Base-by-base conservation (phyloP, 2,329 filamentous ascomycete genomes). In the Trichoderma cornu-damae region DNA sequence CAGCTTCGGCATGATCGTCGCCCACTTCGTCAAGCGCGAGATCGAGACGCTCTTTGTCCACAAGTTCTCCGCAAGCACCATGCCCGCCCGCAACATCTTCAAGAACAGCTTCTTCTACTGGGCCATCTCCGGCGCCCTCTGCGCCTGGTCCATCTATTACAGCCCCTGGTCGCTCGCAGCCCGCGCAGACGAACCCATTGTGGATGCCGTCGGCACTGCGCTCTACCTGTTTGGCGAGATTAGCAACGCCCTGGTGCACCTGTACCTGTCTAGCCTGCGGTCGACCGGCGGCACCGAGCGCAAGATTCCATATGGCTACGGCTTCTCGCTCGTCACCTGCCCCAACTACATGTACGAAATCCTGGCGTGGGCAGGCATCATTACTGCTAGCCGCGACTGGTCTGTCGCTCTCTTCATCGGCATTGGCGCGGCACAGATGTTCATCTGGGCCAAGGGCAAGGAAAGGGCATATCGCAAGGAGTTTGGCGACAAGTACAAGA, bases 321-420 rank as follows among this genome's bases (percentile, higher is more conserved):
- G 92, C 28, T 97, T 96, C 73, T 79, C 77, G 62, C 75, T 89
- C 34, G 93, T 99, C 52, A 99, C 94, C 11, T 96, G 92, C 76
- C 94, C 94, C 40, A 99, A 99, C 77, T 99, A 99, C 78, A 84
- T 96, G 77, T 97, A 95, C 65, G 94, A 99, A 75, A 80, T 89
- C 6, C 72, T 96, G 35, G 84, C 92, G 0, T 99, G 94, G 94
- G 65, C 89, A 28, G 92, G 91, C 24, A 79, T 97, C 56, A 86
- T 88, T 64, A 70, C 96, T 42, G 82, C 93, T 54, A 91, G 85
- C 65, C 86, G 89, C 67, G 92, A 87, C 74, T 87, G 88, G 77
- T 82, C 85, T 50, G 89, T 94, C 0, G 77, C 85, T 14, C 64
- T 96, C 18, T 97, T 97, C 73, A 85, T 89, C 60, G 70, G 79